phyloP scores from a whole-genome alignment of 495 filamentous ascomycete species.

The Aspergillus incahuasiensis region DNA sequence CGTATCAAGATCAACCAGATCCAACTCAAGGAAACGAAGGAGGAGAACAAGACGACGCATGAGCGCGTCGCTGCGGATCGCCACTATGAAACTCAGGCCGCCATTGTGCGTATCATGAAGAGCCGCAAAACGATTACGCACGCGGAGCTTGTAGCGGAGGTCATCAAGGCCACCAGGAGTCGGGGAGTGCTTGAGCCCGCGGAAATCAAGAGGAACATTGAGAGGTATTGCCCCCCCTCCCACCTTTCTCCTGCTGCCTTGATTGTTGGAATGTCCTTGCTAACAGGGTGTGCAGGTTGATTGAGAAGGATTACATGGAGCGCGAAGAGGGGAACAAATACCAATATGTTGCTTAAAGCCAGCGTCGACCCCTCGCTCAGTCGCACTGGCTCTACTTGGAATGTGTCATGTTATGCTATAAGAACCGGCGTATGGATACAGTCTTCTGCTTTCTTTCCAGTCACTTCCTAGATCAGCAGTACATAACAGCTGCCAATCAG shows the following conservation, averaged over 20 bases:
- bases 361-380: neutral
- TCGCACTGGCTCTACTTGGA: neutral
- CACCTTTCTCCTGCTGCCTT: neutral
- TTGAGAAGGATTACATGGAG: constrained; percentile 96
- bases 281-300: constrained; percentile 54
- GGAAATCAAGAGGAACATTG: constrained; percentile 95
- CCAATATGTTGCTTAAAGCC: constrained; percentile 67
- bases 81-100: constrained; percentile 94
- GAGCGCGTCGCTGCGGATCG: constrained; percentile 83
- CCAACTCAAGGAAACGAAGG: constrained; percentile 87
- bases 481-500: neutral
- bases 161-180: constrained; percentile 81
- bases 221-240: constrained; percentile 62
- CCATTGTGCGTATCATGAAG: constrained; percentile 98
- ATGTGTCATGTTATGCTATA: neutral
- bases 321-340: constrained; percentile 72
- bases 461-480: neutral
- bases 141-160: constrained; percentile 73
- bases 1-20: constrained; percentile 98
- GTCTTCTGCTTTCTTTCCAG: neutral
- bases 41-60: constrained; percentile 91
- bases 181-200: constrained; percentile 75
- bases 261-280: neutral
- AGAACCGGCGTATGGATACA: neutral
- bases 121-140: constrained; percentile 81